These are phyloP conservation scores for Musa itinerans DNA, from an alignment of 176 grass and related monocot species.

Conservation along the genomic window DNA sequence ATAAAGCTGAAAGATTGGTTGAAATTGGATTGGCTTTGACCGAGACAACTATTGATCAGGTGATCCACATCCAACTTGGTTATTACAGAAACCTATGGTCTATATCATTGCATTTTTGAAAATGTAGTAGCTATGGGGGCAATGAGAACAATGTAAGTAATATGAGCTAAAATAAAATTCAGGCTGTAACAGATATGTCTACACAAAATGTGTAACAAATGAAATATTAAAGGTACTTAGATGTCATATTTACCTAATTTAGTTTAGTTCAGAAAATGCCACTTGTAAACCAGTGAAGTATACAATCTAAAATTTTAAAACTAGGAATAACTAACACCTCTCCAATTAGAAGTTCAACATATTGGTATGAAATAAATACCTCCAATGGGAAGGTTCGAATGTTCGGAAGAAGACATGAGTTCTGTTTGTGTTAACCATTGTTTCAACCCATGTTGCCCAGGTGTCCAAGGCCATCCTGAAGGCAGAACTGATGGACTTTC, in stretches of 20 bases:
- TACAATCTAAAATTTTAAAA: background rate
- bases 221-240: background rate
- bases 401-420: conserved; percentile 83
- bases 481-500: conserved; percentile 69
- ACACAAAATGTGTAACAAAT: background rate
- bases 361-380: conserved; percentile 31
- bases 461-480: conserved; percentile 87
- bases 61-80: background rate
- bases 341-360: background rate
- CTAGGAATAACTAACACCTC: background rate
- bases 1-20: background rate
- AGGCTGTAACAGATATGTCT: background rate
- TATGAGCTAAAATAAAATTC: background rate
- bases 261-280: background rate
- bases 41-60: background rate
- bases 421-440: conserved; percentile 52
- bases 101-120: background rate
- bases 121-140: background rate
- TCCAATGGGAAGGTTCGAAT: conserved; percentile 96
- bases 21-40: background rate
- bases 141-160: background rate
- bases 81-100: background rate
- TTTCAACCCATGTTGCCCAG: conserved; percentile 80
- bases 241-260: background rate
- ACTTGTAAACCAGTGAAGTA: background rate